Evolutionary conservation across 805 yeast species (phyloP), one percentile per base, ranked within the genome.

Genomic region (Wickerhamomyces mucosus): DNA sequence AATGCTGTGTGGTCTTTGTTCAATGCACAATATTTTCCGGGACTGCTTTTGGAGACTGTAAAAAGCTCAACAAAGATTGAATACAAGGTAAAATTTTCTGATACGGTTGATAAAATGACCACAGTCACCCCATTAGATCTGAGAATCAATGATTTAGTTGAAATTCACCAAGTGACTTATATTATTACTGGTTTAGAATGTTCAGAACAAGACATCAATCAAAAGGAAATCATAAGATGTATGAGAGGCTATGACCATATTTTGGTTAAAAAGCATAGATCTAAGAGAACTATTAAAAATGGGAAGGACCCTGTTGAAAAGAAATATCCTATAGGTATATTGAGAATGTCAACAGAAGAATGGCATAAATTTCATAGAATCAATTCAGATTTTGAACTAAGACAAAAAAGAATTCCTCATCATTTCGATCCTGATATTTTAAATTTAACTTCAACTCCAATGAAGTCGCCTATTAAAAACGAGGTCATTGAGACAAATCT

Each of bases 241-340:
- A 59, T 74, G 35, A 56, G 85, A 40, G 86, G 86, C 0, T 78
- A 59, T 43, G 75, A 75, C 45, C 56, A 63, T 0, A 67, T 74
- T 3, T 54, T 56, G 38, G 51, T 63, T 6, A 55, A 47, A 28
- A 39, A 50, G 16, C 35, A 31, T 26, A 38, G 29, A 18, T 15
- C 13, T 3, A 32, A 46, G 36, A 23, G 37, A 16, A 34, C 29
- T 23, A 38, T 36, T 13, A 43, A 45, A 31, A 21, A 40, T 41
- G n/a, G 30, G 18, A 28, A 10, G 26, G 12, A 27, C 13, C 48
- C 10, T 12, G 39, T 39, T 1, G 48, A 48, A 13, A 33, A 42
- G 12, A 32, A 31, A 6, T 33, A 50, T 11, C 36, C 60, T 0
- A 29, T 63, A 4, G 51, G 54, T 8, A 51, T 51, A 5, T 44